Evolutionary conservation across 805 yeast genomes (phyloP).

Genomic region (Torulaspora microellipsoides): DNA sequence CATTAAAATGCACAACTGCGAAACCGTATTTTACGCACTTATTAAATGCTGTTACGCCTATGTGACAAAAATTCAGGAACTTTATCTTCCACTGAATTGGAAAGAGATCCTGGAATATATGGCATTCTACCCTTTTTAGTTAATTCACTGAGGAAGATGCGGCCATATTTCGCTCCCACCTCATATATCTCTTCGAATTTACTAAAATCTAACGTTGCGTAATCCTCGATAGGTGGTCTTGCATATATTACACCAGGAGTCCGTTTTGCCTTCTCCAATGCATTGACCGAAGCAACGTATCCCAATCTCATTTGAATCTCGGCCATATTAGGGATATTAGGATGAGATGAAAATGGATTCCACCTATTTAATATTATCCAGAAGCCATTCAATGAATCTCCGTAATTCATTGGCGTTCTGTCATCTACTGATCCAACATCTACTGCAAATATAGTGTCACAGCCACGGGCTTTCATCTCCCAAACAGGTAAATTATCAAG

Average conservation of each 20-base stretch:
- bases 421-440: constrained; percentile 97
- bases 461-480: constrained; percentile 89
- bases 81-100: constrained; percentile 23
- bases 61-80: constrained; percentile 35
- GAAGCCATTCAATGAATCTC: constrained; percentile 86
- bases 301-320: constrained; percentile 92
- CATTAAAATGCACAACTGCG: no score
- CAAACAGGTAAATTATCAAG: constrained; percentile 88
- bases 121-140: constrained; percentile 54
- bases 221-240: constrained; percentile 91
- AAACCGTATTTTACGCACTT: no score
- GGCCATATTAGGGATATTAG: constrained; percentile 89
- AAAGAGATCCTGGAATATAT: constrained; percentile 49
- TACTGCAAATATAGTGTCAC: constrained; percentile 80
- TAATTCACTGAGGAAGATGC: constrained; percentile 48
- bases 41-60: constrained; percentile 58
- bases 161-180: constrained; percentile 76
- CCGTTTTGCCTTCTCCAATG: constrained; percentile 78
- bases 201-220: constrained; percentile 87
- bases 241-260: constrained; percentile 82
- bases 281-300: constrained; percentile 92
- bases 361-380: constrained; percentile 86
- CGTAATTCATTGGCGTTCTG: constrained; percentile 81
- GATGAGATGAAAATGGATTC: constrained; percentile 84
- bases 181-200: constrained; percentile 85